Base-by-base conservation (phyloP, 495 filamentous ascomycete genomes). In the Ascodesmis nigricans region DNA sequence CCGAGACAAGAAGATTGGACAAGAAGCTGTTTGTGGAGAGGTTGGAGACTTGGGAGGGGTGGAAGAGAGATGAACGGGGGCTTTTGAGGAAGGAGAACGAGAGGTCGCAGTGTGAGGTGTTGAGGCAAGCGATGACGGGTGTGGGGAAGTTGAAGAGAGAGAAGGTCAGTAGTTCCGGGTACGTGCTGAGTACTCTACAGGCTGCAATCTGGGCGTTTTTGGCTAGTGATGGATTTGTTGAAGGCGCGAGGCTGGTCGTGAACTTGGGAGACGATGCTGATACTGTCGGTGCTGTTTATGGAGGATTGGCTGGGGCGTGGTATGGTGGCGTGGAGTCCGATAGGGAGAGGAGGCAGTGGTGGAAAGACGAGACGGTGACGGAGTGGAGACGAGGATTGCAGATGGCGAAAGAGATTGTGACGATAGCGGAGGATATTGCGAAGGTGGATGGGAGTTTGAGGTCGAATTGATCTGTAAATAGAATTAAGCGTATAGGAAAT, bases 221-320 rank as follows among this genome's bases (percentile, higher is more conserved):
- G 35, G 53, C 40, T 19, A 60, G 45, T 20, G 46, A 51, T 4
- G 42, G 33, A 4, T 63, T 61, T 45, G 46, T 47, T 26, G 50
- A 57, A 20, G 60, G 63, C 0, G 60, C 53, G 4, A 35, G 63
- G 34, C 53, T 45, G 21, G 57, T 54, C 3, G 62, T 64, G 0
- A 66, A 64, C 45, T 36, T 58, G 28, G 59, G 62, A 4, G 53
- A 56, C 36, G 61, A 66, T 54, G 53, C 61, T 5, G 64, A 67
- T 46, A 65, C 59, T 4, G 62, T 59, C 5, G 61, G 54, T 5
- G 62, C 61, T 3, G 52, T 65, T 21, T 62, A 62, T 43, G 64
- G 62, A 3, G 60, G 59, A 3, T 35, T 67, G 11, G 58, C 58
- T 3, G 60, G 59, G 1, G 54, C 52, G 1, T 62, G 50, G 40